Evolutionary conservation across 2,329 filamentous ascomycete genomes (phyloP).

Genomic region (Pseudogymnoascus verrucosus): DNA sequence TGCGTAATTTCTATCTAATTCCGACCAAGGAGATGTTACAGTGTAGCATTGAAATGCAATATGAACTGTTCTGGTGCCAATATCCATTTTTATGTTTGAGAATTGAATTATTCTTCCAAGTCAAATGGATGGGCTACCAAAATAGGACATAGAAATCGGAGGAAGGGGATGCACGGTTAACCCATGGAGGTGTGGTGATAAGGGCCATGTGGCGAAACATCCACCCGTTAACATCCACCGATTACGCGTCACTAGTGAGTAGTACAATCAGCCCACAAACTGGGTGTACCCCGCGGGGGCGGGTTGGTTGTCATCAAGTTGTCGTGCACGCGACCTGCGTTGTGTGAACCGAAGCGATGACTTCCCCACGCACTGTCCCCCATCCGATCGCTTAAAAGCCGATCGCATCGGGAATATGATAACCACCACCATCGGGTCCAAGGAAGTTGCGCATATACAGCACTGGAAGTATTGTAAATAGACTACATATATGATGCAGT

Average conservation of each 20-base stretch:
- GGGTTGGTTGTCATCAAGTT: neutral
- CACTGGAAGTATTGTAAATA: neutral
- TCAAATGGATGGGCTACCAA: no score
- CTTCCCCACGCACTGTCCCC: neutral
- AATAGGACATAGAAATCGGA: no score
- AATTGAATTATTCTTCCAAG: neutral
- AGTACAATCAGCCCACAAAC: neutral
- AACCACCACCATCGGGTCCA: neutral
- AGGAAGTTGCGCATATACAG: neutral
- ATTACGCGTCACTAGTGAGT: neutral
- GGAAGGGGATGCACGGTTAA: no score
- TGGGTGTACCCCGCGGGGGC: neutral
- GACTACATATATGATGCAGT: neutral
- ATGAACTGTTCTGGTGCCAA: no score
- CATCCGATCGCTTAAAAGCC: slow-evolving; percentile 6
- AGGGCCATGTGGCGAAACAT: neutral
- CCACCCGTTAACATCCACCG: neutral
- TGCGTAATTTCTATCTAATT: neutral
- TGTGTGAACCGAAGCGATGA: neutral
- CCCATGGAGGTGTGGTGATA: neutral
- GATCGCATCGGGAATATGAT: slow-evolving; percentile 2
- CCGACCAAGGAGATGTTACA: neutral
- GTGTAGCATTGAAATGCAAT: neutral
- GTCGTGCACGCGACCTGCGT: neutral
- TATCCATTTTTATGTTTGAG: neutral